phyloP scores from a whole-genome alignment of 2,329 filamentous ascomycete genomes.

The Phialemonium atrogriseum region DNA sequence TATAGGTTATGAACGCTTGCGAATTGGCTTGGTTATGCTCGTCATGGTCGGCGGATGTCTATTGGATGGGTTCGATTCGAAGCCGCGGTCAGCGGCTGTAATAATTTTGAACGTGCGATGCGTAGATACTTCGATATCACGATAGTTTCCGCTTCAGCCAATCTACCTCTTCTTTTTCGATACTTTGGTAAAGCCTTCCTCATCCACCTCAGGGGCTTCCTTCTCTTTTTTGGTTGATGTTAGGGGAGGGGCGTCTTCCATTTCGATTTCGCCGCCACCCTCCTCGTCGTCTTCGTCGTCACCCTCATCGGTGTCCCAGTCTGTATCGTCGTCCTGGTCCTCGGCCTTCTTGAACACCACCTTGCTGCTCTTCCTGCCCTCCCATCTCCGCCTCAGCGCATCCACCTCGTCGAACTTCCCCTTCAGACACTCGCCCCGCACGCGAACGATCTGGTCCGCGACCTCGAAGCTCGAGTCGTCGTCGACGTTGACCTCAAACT shows the following conservation, averaged over 20 bases:
- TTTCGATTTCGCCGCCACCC: constrained; percentile 51
- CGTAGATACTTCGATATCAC: too few species aligned
- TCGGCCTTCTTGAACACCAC: constrained; percentile 49
- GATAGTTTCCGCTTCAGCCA: too few species aligned
- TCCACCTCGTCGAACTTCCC: constrained; percentile 60
- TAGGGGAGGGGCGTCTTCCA: constrained; percentile 57
- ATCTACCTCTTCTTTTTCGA: constrained; percentile 56
- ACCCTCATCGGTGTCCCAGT: constrained; percentile 48
- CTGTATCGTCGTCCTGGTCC: constrained; percentile 48
- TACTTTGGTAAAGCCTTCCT: constrained; percentile 75
- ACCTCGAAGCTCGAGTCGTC: constrained; percentile 76
- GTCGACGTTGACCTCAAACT: constrained; percentile 89
- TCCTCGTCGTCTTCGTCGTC: constrained; percentile 44
- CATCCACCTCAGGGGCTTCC: constrained; percentile 63
- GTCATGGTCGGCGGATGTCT: too few species aligned
- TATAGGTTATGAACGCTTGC: too few species aligned
- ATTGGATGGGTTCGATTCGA: too few species aligned
- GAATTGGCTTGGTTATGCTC: too few species aligned
- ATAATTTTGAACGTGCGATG: too few species aligned
- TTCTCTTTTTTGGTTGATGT: constrained; percentile 47
- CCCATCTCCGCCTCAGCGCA: constrained; percentile 54
- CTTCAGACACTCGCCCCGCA: constrained; percentile 55
- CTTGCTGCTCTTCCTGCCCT: constrained; percentile 51
- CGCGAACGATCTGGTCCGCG: constrained; percentile 61
- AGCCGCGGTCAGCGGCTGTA: too few species aligned